phyloP scores from a whole-genome alignment of 352 stramenopile species.

The Globisporangium takayamanum region DNA sequence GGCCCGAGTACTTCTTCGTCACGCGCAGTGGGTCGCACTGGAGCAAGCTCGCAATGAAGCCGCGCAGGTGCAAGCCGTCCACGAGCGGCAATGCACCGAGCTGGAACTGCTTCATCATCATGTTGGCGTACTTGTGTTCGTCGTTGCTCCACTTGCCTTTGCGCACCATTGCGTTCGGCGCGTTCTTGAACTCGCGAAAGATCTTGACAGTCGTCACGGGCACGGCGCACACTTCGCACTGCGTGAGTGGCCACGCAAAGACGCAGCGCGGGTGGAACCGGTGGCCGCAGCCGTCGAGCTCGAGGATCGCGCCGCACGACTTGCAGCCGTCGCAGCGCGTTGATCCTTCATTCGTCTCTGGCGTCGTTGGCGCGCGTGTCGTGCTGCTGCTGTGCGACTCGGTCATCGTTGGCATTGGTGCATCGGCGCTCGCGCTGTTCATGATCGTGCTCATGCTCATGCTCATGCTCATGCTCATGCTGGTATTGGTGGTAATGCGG shows the following conservation, averaged over 20 bases:
- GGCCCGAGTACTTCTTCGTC: constrained; percentile 74
- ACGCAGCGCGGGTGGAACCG: constrained; percentile 75
- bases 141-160: constrained; percentile 75
- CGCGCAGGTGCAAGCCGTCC: constrained; percentile 60
- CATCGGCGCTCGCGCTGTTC: background rate
- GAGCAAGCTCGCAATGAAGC: constrained; percentile 67
- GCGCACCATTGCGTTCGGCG: constrained; percentile 37
- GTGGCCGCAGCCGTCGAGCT: constrained; percentile 64
- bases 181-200: constrained; percentile 40
- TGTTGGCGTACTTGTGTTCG: constrained; percentile 76
- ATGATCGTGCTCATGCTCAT: background rate
- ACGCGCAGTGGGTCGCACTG: constrained; percentile 79
- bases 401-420: background rate
- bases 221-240: constrained; percentile 57
- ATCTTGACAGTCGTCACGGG: constrained; percentile 35
- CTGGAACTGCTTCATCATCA: constrained; percentile 83
- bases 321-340: constrained; percentile 70
- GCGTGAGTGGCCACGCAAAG: constrained; percentile 53
- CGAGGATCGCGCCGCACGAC: constrained; percentile 56
- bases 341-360: constrained; percentile 24
- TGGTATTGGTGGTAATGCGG: background rate
- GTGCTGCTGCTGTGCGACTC: background rate
- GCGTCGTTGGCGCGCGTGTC: too few species aligned
- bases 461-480: constrained; percentile 11
- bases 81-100: constrained; percentile 57